Evolutionary conservation across 306 rosid species (phyloP).

Genomic region (Bauhinia variegata): DNA sequence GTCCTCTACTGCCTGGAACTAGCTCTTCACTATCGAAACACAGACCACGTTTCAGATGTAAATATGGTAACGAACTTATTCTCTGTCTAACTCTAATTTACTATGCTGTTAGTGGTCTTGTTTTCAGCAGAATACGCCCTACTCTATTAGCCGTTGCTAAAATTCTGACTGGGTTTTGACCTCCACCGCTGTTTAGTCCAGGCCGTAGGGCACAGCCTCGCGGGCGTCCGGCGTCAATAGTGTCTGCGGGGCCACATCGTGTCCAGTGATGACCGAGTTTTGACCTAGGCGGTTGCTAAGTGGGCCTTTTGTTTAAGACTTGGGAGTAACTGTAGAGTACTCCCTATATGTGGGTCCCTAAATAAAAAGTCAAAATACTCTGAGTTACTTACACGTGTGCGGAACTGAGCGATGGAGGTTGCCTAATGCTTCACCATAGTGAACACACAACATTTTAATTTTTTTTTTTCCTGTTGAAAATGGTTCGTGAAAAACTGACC

Average conservation of each 20-base stretch:
- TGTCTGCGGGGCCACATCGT: no score
- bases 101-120: background rate
- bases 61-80: constrained; percentile 57
- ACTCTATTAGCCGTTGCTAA: background rate
- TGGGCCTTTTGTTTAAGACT: constrained; percentile 32
- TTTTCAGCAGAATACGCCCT: background rate
- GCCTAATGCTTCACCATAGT: constrained; percentile 29
- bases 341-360: constrained; percentile 45
- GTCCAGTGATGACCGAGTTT: constrained; percentile 41
- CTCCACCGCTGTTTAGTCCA: no score
- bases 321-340: constrained; percentile 32
- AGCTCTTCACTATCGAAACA: constrained; percentile 62
- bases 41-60: constrained; percentile 51
- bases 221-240: background rate
- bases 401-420: constrained; percentile 31
- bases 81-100: background rate
- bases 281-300: constrained; percentile 55
- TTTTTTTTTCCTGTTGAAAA: constrained; percentile 14
- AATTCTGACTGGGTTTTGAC: background rate
- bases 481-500: constrained; percentile 64
- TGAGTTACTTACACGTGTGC: constrained; percentile 49
- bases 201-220: constrained; percentile 3
- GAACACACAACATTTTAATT: constrained; percentile 23
- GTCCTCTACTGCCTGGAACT: constrained; percentile 90
- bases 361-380: constrained; percentile 65